Base-by-base conservation (phyloP, 2,329 filamentous ascomycete species). In the Elsinoe ampelina region DNA sequence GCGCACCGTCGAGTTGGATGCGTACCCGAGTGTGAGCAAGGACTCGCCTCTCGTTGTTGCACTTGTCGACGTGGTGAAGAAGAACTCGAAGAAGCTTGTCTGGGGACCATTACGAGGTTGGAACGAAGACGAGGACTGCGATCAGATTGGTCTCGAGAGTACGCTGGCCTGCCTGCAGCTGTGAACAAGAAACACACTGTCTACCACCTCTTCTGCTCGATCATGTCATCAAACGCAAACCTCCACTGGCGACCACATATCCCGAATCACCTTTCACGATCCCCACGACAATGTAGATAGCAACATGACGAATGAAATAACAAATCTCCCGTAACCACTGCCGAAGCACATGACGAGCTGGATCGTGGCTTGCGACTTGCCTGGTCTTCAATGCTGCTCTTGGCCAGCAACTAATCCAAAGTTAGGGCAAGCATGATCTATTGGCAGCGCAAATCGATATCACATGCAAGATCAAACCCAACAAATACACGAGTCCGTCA, bases 81-180 rank as follows among this genome's bases (percentile, higher is more conserved):
- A 74, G 6, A 73, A 75, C 15, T 70, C 77, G 20, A 77, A 79
- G 60, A 70, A 69, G 39, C 75, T 89, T n/a, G 72, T 72, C 15
- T 91, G 85, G 84, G 86, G 86, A 0, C 80, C 82, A 0, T 76
- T 83, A 63, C 74, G 83, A 58, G 82, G 82, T 2, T 89, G 85
- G 86, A 80, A 75, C 0, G 76, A 82, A 52, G 75, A 75, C 5
- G 71, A 72, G 0, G 73, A 78, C 34, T 61, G 47, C 17, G 61
- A 58, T 13, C 45, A 54, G 48, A 57, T 61, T 19, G 54, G 58
- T 8, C 22, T 63, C 22, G 62, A 62, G 41, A 56, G 57, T 22
- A 50, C 56, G 6, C 52, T 63, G 56, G 61, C 61, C 19, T 13
- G 48, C 10, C 55, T 64, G 38, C 55, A 45, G n/a, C 42, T 61